Conservation (phyloP, 495 filamentous ascomycete genomes). For the Aspergillus affinis region DNA sequence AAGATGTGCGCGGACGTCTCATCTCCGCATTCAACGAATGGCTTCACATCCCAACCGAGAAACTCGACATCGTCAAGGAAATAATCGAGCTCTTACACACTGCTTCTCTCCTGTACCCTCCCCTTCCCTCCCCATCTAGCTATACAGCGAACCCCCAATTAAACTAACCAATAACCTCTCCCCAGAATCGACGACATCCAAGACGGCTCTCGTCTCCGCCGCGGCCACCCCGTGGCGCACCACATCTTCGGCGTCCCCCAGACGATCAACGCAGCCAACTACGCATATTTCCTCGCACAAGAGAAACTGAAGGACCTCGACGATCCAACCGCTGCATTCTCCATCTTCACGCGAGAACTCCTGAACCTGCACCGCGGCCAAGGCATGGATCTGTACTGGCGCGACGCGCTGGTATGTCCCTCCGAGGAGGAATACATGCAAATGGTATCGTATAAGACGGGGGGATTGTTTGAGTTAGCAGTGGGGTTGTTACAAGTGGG, state of each 20-base stretch:
- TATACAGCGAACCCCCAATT: background rate
- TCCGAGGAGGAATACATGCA: slow-evolving; percentile 87
- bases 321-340: slow-evolving; percentile 55
- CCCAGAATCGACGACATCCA: slow-evolving; percentile 77
- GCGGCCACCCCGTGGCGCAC: slow-evolving; percentile 84
- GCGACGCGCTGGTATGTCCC: slow-evolving; percentile 80
- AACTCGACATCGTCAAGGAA: slow-evolving; percentile 70
- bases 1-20: slow-evolving; percentile 75
- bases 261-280: slow-evolving; percentile 92
- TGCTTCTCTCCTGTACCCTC: slow-evolving; percentile 66
- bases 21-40: slow-evolving; percentile 82
- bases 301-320: slow-evolving; percentile 63
- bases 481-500: slow-evolving; percentile 77
- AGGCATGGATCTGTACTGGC: slow-evolving; percentile 93
- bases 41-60: slow-evolving; percentile 71
- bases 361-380: slow-evolving; percentile 85
- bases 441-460: slow-evolving; percentile 93
- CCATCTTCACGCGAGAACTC: slow-evolving; percentile 76
- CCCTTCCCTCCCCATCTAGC: background rate
- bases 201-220: slow-evolving; percentile 71
- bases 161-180: background rate
- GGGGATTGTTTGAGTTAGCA: slow-evolving; percentile 82
- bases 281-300: slow-evolving; percentile 80
- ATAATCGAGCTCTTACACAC: slow-evolving; percentile 88
- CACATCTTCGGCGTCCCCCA: slow-evolving; percentile 84